These are phyloP conservation scores for Crucibulum laeve DNA, from an alignment of 768 basidiomycete species.

Conservation along the genomic window DNA sequence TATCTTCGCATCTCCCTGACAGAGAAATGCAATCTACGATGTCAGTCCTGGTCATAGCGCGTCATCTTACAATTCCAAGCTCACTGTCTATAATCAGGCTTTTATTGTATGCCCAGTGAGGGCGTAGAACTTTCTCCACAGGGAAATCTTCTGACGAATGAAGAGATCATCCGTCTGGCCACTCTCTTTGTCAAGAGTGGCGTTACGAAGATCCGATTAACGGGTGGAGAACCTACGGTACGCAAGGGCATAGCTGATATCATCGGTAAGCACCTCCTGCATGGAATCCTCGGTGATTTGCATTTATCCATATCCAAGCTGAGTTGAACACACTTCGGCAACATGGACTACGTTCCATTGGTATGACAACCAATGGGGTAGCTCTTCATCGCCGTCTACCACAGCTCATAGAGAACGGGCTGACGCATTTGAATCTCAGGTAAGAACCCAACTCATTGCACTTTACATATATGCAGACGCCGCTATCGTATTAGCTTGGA, in stretches of 20 bases:
- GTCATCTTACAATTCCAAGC: background rate
- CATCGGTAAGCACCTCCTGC: conserved; percentile 45
- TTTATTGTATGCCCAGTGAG: conserved; percentile 88
- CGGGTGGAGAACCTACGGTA: conserved; percentile 86
- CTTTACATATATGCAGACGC: conserved; percentile 1
- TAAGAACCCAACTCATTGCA: conserved; percentile 13
- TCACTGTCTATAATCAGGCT: conserved; percentile 45
- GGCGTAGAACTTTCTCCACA: conserved; percentile 73
- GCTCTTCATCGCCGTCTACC: conserved; percentile 71
- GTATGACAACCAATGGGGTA: conserved; percentile 84
- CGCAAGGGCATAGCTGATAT: conserved; percentile 71
- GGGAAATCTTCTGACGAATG: conserved; percentile 65
- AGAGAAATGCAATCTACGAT: conserved; percentile 84
- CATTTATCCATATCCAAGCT: conserved; percentile 29
- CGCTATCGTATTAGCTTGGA: conserved; percentile 51
- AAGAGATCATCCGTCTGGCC: conserved; percentile 72
- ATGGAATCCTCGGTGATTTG: background rate
- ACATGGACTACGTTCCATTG: conserved; percentile 68
- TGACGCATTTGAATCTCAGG: conserved; percentile 76
- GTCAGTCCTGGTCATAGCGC: conserved; percentile 35
- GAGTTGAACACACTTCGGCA: conserved; percentile 57
- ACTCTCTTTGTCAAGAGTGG: conserved; percentile 76
- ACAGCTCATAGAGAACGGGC: conserved; percentile 59
- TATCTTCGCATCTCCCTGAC: conserved; percentile 89
- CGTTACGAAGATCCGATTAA: conserved; percentile 83